Conservation (phyloP, 2,329 filamentous ascomycete species). For the Claviceps cyperi region DNA sequence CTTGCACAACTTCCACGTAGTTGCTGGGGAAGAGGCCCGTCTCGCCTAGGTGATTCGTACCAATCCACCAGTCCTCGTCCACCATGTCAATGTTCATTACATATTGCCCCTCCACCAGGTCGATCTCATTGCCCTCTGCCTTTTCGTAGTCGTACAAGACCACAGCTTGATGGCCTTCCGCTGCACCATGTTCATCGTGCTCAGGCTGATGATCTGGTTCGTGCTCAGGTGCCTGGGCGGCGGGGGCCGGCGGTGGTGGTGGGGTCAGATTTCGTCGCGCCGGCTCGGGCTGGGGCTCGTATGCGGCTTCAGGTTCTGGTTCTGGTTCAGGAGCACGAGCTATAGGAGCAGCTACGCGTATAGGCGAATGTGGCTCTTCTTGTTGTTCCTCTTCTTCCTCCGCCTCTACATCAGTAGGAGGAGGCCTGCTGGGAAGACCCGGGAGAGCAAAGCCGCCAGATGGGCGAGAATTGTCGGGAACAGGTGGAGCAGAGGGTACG, state of each 20-base stretch:
- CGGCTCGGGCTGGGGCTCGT: slow-evolving; percentile 31
- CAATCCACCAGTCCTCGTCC: slow-evolving; percentile 98
- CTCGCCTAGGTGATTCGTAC: slow-evolving; percentile 72
- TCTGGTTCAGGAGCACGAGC: slow-evolving; percentile 44
- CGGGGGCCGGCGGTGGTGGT: slow-evolving; percentile 25
- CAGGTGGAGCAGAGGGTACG: slow-evolving; percentile 28
- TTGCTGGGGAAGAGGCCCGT: slow-evolving; percentile 90
- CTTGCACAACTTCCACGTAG: slow-evolving; percentile 78
- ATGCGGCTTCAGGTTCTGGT: slow-evolving; percentile 9
- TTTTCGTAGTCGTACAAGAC: slow-evolving; percentile 95
- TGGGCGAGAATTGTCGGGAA: slow-evolving; percentile 52
- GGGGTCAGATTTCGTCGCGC: slow-evolving; percentile 37
- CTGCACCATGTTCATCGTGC: slow-evolving; percentile 15
- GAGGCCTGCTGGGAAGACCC: slow-evolving; percentile 51
- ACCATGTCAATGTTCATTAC: slow-evolving; percentile 94
- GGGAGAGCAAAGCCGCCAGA: slow-evolving; percentile 66
- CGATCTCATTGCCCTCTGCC: slow-evolving; percentile 92
- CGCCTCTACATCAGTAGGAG: slow-evolving; percentile 35
- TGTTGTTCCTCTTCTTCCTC: slow-evolving; percentile 28
- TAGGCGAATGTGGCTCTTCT: slow-evolving; percentile 51
- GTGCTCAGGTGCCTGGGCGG: slow-evolving; percentile 13
- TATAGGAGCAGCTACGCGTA: slow-evolving; percentile 77
- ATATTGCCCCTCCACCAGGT: slow-evolving; percentile 74
- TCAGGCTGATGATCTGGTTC: slow-evolving; percentile 37
- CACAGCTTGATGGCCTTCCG: slow-evolving; percentile 55